Percentiles rank a stretch among this genome's conserved stretches.
phyloP scores from a whole-genome alignment of 495 filamentous ascomycete genomes.

The Xylaria curta region DNA sequence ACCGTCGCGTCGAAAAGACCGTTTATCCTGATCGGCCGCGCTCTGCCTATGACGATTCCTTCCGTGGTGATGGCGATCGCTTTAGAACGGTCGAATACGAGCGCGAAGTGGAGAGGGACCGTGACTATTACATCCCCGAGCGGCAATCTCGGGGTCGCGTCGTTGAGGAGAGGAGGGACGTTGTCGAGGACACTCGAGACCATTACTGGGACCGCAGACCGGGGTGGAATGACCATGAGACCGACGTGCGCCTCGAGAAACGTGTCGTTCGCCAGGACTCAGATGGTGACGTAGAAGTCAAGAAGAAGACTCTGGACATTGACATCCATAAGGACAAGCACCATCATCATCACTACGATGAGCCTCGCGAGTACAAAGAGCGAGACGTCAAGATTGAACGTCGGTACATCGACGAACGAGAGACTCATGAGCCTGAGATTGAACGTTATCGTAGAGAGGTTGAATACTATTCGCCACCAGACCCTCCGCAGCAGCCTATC shows the following conservation, averaged over 20 bases:
- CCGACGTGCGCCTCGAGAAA: constrained; percentile 53
- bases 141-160: constrained; percentile 40
- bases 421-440: constrained; percentile 55
- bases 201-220: constrained; percentile 49
- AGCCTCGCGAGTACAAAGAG: constrained; percentile 44
- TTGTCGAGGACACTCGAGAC: constrained; percentile 41
- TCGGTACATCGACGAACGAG: constrained; percentile 50
- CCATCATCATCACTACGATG: constrained; percentile 48
- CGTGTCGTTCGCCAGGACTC: constrained; percentile 49
- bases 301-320: constrained; percentile 37
- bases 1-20: constrained; percentile 52
- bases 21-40: constrained; percentile 54
- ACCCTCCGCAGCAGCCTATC: constrained; percentile 59
- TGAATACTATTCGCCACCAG: constrained; percentile 68
- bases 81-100: constrained; percentile 59
- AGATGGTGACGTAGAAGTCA: constrained; percentile 37
- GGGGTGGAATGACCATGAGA: constrained; percentile 49
- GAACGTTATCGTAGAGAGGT: constrained; percentile 70
- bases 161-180: constrained; percentile 48
- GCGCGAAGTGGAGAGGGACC: constrained; percentile 53
- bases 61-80: constrained; percentile 54
- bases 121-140: constrained; percentile 42
- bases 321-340: constrained; percentile 39
- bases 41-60: constrained; percentile 51
- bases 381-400: constrained; percentile 56